phyloP scores from a whole-genome alignment of 805 yeast species.

The Pichia nakasei region DNA sequence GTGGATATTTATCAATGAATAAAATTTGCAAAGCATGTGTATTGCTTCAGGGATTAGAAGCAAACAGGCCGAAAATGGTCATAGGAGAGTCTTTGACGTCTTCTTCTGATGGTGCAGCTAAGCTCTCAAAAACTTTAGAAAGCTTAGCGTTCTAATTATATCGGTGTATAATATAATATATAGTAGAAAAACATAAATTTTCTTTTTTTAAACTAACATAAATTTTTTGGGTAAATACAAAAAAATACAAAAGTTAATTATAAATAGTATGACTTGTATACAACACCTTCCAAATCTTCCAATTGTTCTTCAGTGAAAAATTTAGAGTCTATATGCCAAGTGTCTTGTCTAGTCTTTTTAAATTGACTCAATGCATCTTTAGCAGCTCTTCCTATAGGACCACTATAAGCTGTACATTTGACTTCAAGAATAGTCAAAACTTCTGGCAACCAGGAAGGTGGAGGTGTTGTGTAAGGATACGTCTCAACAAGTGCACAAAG shows the following conservation, averaged over 20 bases:
- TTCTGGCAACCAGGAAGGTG: constrained; percentile 82
- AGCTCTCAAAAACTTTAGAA: constrained; percentile 52
- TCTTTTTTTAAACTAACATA: not conserved
- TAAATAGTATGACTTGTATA: constrained; percentile 88
- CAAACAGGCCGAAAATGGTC: constrained; percentile 55
- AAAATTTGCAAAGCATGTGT: constrained; percentile 89
- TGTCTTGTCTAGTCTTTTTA: constrained; percentile 87
- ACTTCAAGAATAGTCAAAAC: constrained; percentile 62
- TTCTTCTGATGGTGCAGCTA: constrained; percentile 53
- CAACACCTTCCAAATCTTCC: constrained; percentile 88
- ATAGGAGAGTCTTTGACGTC: constrained; percentile 41
- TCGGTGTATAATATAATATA: not conserved
- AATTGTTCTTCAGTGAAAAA: constrained; percentile 70
- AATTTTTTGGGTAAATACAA: no score
- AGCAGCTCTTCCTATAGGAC: constrained; percentile 75
- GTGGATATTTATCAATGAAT: constrained; percentile 89
- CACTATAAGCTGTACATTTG: constrained; percentile 63
- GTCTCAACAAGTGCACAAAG: constrained; percentile 83
- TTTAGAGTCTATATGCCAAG: constrained; percentile 86
- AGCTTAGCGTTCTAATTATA: constrained; percentile 45
- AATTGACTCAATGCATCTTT: constrained; percentile 74
- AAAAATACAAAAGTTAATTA: constrained; percentile 23
- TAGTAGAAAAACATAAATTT: no score
- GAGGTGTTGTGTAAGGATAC: constrained; percentile 84
- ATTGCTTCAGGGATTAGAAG: constrained; percentile 74